Evolutionary conservation across 2,329 filamentous ascomycete genomes (phyloP).

Genomic region (Didymella lethalis): DNA sequence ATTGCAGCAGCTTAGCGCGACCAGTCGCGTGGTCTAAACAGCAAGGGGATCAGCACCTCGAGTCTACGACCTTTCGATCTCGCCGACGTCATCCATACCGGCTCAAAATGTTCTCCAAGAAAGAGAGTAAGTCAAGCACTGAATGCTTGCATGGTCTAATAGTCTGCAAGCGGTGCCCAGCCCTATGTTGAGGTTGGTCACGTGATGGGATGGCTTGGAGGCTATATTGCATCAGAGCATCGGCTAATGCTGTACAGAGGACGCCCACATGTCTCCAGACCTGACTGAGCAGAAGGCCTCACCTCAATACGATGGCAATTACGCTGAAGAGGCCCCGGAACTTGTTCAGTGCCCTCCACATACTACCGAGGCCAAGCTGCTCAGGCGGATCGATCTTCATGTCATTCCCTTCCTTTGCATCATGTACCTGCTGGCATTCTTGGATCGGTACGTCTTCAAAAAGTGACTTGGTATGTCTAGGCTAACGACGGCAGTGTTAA

Average conservation of each 20-base stretch:
- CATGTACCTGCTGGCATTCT: slow-evolving; percentile 59
- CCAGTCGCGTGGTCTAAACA: slow-evolving; percentile 18
- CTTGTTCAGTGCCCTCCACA: slow-evolving; percentile 56
- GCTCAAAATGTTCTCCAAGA: slow-evolving; percentile 42
- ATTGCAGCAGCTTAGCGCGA: slow-evolving; percentile 9
- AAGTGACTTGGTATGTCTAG: not conserved
- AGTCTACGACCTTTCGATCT: not conserved
- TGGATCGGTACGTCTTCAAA: slow-evolving; percentile 49
- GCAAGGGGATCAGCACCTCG: slow-evolving; percentile 10
- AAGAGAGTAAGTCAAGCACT: slow-evolving; percentile 42
- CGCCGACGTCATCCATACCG: slow-evolving; percentile 10
- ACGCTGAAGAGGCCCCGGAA: slow-evolving; percentile 52
- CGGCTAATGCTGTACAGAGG: slow-evolving; percentile 30
- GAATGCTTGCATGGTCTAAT: slow-evolving; percentile 14
- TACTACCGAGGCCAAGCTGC: slow-evolving; percentile 58
- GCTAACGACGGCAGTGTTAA: slow-evolving; percentile 53
- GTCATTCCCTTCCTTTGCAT: slow-evolving; percentile 61
- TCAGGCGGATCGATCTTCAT: slow-evolving; percentile 57
- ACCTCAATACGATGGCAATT: slow-evolving; percentile 37
- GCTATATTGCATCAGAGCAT: not conserved
- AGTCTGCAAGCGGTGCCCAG: slow-evolving; percentile 16
- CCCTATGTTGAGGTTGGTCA: not conserved
- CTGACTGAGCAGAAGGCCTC: slow-evolving; percentile 24
- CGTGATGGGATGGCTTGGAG: not conserved
- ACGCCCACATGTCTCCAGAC: slow-evolving; percentile 27